Evolutionary conservation across 2,329 filamentous ascomycete species (phyloP).

Genomic region (Cladophialophora exuberans): DNA sequence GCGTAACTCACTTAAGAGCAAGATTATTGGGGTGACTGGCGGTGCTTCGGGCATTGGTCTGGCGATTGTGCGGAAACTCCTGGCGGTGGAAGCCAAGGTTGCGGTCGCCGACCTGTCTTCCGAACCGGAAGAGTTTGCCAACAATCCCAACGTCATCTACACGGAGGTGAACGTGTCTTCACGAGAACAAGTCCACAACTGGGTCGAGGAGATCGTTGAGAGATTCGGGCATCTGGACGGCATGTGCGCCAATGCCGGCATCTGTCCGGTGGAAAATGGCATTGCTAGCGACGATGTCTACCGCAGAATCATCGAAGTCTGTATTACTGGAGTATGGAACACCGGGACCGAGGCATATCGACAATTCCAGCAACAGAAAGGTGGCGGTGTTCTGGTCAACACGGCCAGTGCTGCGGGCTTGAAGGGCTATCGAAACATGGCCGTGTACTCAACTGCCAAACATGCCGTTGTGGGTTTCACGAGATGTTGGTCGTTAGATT

Average conservation of each 20-base stretch:
- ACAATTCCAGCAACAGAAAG: constrained; percentile 16
- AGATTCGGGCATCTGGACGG: constrained; percentile 48
- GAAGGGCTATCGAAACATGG: constrained; percentile 40
- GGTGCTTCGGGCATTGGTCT: constrained; percentile 20
- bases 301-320: constrained; percentile 13
- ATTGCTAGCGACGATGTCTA: constrained; percentile 17
- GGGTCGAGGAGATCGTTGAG: constrained; percentile 39
- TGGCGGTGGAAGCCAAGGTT: constrained; percentile 13
- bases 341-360: constrained; percentile 16
- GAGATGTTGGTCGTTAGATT: constrained; percentile 32
- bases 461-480: constrained; percentile 37
- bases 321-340: constrained; percentile 18
- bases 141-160: constrained; percentile 11
- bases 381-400: constrained; percentile 41
- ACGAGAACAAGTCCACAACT: constrained; percentile 13
- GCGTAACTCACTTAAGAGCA: constrained; percentile 13
- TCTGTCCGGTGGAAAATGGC: constrained; percentile 33
- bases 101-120: constrained; percentile 14
- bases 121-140: constrained; percentile 6
- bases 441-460: constrained; percentile 48
- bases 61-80: constrained; percentile 13
- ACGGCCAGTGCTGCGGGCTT: constrained; percentile 45
- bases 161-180: constrained; percentile 17
- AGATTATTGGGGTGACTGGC: constrained; percentile 18
- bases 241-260: constrained; percentile 48